Evolutionary conservation across 495 filamentous ascomycete genomes (phyloP).

Genomic region (Penicillium pulvis): DNA sequence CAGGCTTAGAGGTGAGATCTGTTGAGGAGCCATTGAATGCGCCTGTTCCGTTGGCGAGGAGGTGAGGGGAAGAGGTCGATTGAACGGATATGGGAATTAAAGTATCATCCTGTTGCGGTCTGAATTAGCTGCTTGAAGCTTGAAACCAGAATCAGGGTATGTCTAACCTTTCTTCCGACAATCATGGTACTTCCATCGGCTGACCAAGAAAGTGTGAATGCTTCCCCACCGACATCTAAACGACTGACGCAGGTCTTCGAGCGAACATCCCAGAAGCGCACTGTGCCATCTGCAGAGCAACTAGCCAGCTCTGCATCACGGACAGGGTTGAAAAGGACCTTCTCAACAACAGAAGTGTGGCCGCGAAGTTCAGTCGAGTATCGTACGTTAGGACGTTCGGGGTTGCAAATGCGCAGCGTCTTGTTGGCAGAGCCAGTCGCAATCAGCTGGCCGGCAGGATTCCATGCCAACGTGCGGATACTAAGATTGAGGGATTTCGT

Average conservation of each 20-base stretch:
- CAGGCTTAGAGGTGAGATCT: conserved; percentile 16
- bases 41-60: conserved; percentile 21
- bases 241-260: conserved; percentile 77
- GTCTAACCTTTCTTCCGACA: conserved; percentile 77
- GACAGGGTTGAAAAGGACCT: conserved; percentile 85
- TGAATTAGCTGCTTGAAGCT: neutral
- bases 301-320: conserved; percentile 89
- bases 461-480: conserved; percentile 84
- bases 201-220: conserved; percentile 82
- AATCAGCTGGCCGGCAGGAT: conserved; percentile 79
- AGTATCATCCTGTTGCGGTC: conserved; percentile 61
- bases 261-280: conserved; percentile 92
- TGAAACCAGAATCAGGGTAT: too few relatives aligned
- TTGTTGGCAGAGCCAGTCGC: conserved; percentile 83
- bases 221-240: conserved; percentile 77
- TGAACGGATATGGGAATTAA: conserved; percentile 63
- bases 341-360: conserved; percentile 75
- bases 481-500: conserved; percentile 30
- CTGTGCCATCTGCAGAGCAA: conserved; percentile 79
- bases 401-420: conserved; percentile 89
- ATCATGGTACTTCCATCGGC: conserved; percentile 83
- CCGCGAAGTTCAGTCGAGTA: conserved; percentile 87
- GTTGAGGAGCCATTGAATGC: conserved; percentile 11
- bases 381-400: conserved; percentile 75
- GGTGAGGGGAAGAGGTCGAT: conserved; percentile 42